Evolutionary conservation across 192 early-diverging fungal genomes (phyloP).

Genomic region (Funneliformis mosseae): DNA sequence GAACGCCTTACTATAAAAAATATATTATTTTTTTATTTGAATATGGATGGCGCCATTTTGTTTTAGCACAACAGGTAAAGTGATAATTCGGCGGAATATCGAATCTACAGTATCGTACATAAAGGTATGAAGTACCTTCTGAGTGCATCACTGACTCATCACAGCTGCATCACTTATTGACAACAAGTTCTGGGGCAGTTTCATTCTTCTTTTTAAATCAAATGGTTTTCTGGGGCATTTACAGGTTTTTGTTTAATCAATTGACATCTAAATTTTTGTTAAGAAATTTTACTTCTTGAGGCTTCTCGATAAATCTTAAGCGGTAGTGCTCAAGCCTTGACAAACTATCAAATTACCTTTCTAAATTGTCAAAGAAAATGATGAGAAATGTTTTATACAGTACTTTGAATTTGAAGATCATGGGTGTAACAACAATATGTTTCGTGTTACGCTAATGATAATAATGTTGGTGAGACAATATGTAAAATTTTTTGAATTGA

Average conservation of each 20-base stretch:
- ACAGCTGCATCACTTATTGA: background rate
- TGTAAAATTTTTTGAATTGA: background rate
- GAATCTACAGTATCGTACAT: background rate
- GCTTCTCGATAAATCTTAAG: background rate
- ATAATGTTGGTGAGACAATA: constrained; percentile 16
- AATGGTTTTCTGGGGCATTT: background rate
- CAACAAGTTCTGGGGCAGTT: background rate
- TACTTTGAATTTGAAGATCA: background rate
- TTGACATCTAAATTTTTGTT: background rate
- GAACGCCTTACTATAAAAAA: background rate
- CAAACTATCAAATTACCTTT: background rate
- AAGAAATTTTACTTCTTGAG: background rate
- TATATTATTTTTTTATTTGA: too few species aligned
- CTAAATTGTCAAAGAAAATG: too few species aligned
- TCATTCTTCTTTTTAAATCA: background rate
- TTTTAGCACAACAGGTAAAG: background rate
- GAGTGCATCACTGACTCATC: background rate
- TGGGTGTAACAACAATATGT: background rate
- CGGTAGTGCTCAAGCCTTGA: background rate
- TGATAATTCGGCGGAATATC: background rate
- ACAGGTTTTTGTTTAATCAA: background rate
- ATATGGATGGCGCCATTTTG: background rate
- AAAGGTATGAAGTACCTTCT: background rate
- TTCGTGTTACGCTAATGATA: background rate
- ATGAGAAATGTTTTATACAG: background rate